Conservation (phyloP, 768 basidiomycete species). For the Russula sp. region DNA sequence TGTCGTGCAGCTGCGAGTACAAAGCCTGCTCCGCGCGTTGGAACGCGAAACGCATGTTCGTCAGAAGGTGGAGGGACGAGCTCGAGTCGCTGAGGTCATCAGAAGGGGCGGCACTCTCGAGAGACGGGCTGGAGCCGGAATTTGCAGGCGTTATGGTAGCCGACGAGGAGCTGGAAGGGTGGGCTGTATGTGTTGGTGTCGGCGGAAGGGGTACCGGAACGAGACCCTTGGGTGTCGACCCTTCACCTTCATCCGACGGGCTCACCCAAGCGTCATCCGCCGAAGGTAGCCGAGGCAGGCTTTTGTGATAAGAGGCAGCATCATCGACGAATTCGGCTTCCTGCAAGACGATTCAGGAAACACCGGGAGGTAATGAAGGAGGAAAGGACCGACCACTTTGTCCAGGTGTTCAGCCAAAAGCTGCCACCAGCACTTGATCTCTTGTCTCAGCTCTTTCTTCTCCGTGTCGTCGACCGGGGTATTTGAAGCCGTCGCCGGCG, state of each 20-base stretch:
- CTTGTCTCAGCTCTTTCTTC: conserved; percentile 45
- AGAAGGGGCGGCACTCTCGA: conserved; percentile 21
- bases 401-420: conserved; percentile 55
- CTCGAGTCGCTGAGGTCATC: conserved; percentile 23
- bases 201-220: conserved; percentile 23
- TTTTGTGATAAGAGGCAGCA: conserved; percentile 34
- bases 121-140: background rate
- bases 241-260: conserved; percentile 20
- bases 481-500: background rate
- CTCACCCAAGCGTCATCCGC: conserved; percentile 47
- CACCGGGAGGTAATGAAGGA: background rate
- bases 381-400: conserved; percentile 40
- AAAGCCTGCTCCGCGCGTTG: conserved; percentile 54
- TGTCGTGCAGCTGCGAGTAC: conserved; percentile 48
- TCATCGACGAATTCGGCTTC: conserved; percentile 37
- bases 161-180: conserved; percentile 21
- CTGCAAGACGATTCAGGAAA: conserved; percentile 28
- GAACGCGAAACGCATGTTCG: conserved; percentile 49
- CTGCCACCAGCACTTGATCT: conserved; percentile 67
- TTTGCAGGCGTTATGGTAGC: conserved; percentile 5
- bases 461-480: conserved; percentile 31
- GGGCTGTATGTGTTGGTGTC: conserved; percentile 20
- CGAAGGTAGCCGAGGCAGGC: conserved; percentile 55
- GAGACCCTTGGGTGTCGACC: conserved; percentile 14
- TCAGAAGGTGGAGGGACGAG: conserved; percentile 39